Evolutionary conservation across 192 early-diverging fungal species (phyloP).

Genomic region (Backusella westeae): DNA sequence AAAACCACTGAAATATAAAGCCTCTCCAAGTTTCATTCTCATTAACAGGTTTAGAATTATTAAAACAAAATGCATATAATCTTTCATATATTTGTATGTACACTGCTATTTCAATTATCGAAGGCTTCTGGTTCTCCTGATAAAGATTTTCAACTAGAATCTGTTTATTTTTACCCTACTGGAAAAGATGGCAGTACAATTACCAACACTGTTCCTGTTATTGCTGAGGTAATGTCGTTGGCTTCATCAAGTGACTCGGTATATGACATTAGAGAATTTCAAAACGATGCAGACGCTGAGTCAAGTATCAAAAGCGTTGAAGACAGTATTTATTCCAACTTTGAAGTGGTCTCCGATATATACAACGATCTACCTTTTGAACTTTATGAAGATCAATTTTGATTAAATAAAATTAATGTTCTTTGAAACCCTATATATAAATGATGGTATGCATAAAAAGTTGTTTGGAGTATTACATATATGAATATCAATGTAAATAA

Average conservation of each 20-base stretch:
- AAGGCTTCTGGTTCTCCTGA: background rate
- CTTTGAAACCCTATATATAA: background rate
- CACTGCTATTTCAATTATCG: background rate
- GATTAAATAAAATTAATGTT: background rate
- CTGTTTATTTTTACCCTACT: background rate
- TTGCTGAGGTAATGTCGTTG: background rate
- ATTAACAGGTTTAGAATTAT: background rate
- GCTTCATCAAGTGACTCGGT: background rate
- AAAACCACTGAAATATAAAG: background rate
- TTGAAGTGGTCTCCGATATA: background rate
- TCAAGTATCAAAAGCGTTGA: background rate
- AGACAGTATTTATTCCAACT: background rate
- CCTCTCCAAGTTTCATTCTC: background rate
- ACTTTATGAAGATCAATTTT: background rate
- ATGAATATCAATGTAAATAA: background rate
- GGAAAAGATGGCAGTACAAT: background rate
- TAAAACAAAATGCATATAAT: background rate
- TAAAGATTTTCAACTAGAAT: background rate
- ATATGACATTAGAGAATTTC: background rate
- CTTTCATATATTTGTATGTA: background rate
- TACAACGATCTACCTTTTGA: background rate
- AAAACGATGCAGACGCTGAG: background rate
- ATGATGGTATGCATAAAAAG: background rate
- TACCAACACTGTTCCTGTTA: background rate
- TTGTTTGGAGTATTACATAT: background rate